A percentile compares a stretch with the other conserved stretches of the same genome.
phyloP scores from a whole-genome alignment of 2,329 filamentous ascomycete genomes.

The Corynespora cassiicola region DNA sequence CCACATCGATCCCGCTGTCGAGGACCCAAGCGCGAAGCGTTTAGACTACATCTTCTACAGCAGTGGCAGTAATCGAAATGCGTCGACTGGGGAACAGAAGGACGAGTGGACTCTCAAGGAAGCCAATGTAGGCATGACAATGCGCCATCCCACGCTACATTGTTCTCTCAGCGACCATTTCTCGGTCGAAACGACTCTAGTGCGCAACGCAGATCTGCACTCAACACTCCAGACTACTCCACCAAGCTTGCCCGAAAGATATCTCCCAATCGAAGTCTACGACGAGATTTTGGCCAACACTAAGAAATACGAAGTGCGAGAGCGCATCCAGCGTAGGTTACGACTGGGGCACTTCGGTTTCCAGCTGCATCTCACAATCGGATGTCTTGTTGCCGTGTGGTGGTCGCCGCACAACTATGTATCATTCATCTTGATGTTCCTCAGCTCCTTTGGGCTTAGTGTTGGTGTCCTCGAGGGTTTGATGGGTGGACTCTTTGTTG shows the following conservation, averaged over 20 bases:
- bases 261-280: conserved; percentile 62
- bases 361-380: conserved; percentile 72
- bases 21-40: conserved; percentile 80
- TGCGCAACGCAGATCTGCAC: conserved; percentile 20
- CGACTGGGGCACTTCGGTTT: conserved; percentile 76
- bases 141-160: conserved; percentile 78
- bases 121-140: conserved; percentile 78
- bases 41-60: conserved; percentile 92
- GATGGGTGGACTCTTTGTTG: conserved; percentile 86
- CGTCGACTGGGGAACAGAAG: conserved; percentile 29
- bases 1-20: conserved; percentile 67
- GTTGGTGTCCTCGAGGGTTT: conserved; percentile 83
- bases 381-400: conserved; percentile 83
- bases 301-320: conserved; percentile 71
- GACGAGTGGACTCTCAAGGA: conserved; percentile 72
- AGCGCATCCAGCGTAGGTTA: conserved; percentile 73
- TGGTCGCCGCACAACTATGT: conserved; percentile 80
- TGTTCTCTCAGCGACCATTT: conserved; percentile 97
- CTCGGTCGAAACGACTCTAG: conserved; percentile 81
- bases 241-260: conserved; percentile 27
- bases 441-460: conserved; percentile 78
- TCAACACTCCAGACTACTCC: conserved; percentile 17
- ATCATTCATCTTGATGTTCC: conserved; percentile 78
- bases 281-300: conserved; percentile 78
- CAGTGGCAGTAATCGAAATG: conserved; percentile 31